Evolutionary conservation across 2,329 filamentous ascomycete genomes (phyloP).

Genomic region (Colletotrichum neosansevieriae): DNA sequence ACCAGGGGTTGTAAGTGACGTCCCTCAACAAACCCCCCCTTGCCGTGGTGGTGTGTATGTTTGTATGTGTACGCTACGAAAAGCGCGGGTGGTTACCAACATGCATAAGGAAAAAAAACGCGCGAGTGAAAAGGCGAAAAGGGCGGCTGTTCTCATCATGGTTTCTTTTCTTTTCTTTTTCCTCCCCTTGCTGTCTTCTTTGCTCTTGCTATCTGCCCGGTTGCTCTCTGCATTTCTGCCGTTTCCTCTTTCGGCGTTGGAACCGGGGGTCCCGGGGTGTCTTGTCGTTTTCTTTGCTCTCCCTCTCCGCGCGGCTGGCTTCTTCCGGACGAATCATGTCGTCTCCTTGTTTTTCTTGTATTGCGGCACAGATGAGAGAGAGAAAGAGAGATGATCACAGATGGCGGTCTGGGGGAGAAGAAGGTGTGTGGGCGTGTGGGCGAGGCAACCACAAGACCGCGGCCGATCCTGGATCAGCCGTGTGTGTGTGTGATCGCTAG

Average conservation of each 20-base stretch:
- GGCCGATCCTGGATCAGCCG: slow-evolving; percentile 7
- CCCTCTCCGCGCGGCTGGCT: background rate
- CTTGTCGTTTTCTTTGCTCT: background rate
- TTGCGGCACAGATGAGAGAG: slow-evolving; percentile 4
- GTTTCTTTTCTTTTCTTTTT: background rate
- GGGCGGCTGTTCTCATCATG: background rate
- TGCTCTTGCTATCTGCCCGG: background rate
- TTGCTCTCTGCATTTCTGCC: background rate
- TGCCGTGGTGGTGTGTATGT: background rate
- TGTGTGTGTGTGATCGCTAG: background rate
- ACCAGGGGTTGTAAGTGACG: slow-evolving; percentile 25
- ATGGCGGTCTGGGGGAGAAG: slow-evolving; percentile 5
- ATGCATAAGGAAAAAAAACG: background rate
- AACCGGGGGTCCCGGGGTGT: slow-evolving; percentile 2
- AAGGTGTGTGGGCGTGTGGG: background rate
- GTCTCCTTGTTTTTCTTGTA: background rate
- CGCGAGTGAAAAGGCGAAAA: background rate
- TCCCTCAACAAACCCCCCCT: too few relatives aligned
- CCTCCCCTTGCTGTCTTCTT: background rate
- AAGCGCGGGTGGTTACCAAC: background rate
- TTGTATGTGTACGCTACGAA: background rate
- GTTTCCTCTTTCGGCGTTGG: background rate
- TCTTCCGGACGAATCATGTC: slow-evolving; percentile 1
- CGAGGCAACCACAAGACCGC: background rate
- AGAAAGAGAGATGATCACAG: background rate